Evolutionary conservation across 495 filamentous ascomycete species (phyloP), one percentile per base, ranked within the genome.

Genomic region (Cercophora samala): DNA sequence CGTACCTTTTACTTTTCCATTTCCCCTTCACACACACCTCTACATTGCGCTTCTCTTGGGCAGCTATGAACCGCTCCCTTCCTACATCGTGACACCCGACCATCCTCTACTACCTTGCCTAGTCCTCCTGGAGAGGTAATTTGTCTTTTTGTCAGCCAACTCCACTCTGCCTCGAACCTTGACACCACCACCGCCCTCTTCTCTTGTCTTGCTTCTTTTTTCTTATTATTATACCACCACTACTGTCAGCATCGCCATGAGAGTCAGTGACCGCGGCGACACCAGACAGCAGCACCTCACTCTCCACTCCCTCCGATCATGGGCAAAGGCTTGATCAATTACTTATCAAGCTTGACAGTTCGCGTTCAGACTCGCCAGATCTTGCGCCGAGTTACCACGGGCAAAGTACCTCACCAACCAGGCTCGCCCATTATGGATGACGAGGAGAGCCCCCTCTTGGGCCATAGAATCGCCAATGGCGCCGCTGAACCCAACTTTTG

Each of bases 261-360:
- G 55, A 54, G 46, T 60, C 24, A 60, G 60, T 37, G 18, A 37
- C 58, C 59, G 52, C n/a, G 23, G 29, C 59, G 29, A 25, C 59
- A 22, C 19, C 32, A 22, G 29, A 17, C 54, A 19, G 26, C 63
- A 53, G 23, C 37, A 25, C 56, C 21, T 53, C 9, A 22, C 19
- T 23, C 8, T 5, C 15, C 25, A 13, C 29, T 18, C 42, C 24
- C 55, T 21, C 19, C 51, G 37, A 29, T 59, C 64, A 69, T 69
- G 68, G 51, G 59, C 37, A 63, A 62, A 37, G 37, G 37, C 53
- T 23, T 26, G 55, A 23, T 8, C 68, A 56, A 61, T 19, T 22
- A 23, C 25, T 58, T 69, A 69, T 66, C 68, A 58, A n/a, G 9
- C 17, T 24, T 29, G 24, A 56, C 66, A 73, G 71, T 70, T 53